These are phyloP conservation scores for Suillus luteus DNA, from an alignment of 768 basidiomycete genomes.

Conservation along the genomic window DNA sequence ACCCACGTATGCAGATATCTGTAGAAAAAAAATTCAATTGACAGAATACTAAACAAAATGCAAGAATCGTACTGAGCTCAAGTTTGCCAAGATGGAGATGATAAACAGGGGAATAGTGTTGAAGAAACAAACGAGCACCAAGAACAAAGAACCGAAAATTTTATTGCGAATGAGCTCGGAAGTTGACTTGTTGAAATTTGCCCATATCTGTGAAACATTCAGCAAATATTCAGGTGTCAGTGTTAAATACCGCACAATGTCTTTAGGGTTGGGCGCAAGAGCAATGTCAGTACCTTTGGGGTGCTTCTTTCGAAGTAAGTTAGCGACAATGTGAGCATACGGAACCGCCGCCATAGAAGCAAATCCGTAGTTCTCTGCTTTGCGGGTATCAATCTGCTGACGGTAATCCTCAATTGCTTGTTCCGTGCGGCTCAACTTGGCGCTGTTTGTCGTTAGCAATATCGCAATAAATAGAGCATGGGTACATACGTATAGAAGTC, in stretches of 20 bases:
- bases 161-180: constrained; percentile 66
- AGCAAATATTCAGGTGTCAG: not conserved
- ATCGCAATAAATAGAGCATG: not conserved
- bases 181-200: constrained; percentile 78
- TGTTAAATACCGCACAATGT: constrained; percentile 57
- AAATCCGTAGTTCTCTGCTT: constrained; percentile 89
- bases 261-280: constrained; percentile 87
- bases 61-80: constrained; percentile 62
- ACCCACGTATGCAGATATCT: constrained; percentile 57
- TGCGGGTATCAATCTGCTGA: constrained; percentile 66
- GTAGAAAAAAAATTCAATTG: constrained; percentile 16
- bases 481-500: constrained; percentile 83
- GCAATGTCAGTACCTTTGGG: constrained; percentile 71
- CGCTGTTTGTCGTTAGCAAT: constrained; percentile 31
- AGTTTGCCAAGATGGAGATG: constrained; percentile 90
- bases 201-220: constrained; percentile 67
- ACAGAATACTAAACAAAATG: constrained; percentile 3
- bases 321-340: constrained; percentile 85
- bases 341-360: constrained; percentile 88
- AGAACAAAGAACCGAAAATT: constrained; percentile 74
- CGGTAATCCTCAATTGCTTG: constrained; percentile 74
- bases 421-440: constrained; percentile 63
- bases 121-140: constrained; percentile 84
- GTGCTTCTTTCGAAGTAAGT: constrained; percentile 64
- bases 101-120: constrained; percentile 91